Percentiles rank a stretch among this genome's conserved stretches.
phyloP scores from a whole-genome alignment of 2,329 filamentous ascomycete genomes.

The Tothia fuscella region DNA sequence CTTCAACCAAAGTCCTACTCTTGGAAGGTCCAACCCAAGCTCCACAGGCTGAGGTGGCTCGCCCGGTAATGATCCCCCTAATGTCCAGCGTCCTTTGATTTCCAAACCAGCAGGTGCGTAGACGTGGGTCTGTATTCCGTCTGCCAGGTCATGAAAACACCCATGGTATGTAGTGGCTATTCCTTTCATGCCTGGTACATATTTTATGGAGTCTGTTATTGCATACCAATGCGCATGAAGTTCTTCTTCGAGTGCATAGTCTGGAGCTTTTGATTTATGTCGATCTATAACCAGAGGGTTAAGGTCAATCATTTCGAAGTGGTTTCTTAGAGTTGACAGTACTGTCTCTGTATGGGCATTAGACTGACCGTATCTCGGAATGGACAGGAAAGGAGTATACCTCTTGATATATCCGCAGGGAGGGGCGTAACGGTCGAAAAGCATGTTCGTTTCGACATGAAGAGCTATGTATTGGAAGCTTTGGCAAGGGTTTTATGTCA shows the following conservation, averaged over 20 bases:
- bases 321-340: conserved; percentile 63
- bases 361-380: background rate
- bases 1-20: conserved; percentile 62
- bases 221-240: conserved; percentile 61
- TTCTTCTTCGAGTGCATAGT: conserved; percentile 58
- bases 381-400: background rate
- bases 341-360: conserved; percentile 40
- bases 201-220: conserved; percentile 42
- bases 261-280: conserved; percentile 51
- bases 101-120: conserved; percentile 75
- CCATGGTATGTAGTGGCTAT: conserved; percentile 65
- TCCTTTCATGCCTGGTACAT: conserved; percentile 54
- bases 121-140: conserved; percentile 69
- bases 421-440: conserved; percentile 74
- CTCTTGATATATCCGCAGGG: conserved; percentile 52
- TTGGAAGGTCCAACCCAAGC: conserved; percentile 52
- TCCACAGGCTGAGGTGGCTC: conserved; percentile 56
- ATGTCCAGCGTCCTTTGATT: conserved; percentile 64
- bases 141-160: conserved; percentile 63
- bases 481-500: too few relatives aligned
- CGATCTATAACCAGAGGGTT: conserved; percentile 72
- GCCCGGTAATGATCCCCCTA: conserved; percentile 59
- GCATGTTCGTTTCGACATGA: conserved; percentile 58
- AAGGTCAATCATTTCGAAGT: conserved; percentile 74
- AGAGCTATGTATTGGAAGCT: too few relatives aligned